Base-by-base conservation (phyloP, 495 filamentous ascomycete species). In the Lasiosphaeria miniovina region DNA sequence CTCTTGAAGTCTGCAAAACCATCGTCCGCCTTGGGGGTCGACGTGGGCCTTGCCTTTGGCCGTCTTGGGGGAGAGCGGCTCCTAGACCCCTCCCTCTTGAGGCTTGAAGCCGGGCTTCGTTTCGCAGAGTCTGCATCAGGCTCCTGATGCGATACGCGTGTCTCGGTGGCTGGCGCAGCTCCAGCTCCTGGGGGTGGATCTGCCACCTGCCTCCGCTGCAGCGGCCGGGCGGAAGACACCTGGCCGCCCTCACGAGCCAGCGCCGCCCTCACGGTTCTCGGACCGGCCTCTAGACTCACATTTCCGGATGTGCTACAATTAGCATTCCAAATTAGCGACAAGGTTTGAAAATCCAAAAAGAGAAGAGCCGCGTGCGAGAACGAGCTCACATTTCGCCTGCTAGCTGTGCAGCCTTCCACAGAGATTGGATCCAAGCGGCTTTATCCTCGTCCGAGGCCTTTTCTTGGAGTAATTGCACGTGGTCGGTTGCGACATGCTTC, bases 1-100 rank as follows among this genome's bases (percentile, higher is more conserved):
- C 67, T 61, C 45, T 58, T 50, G 36, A 73, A 76, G 31, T 77
- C 75, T 9, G 62, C 60, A 10, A 40, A 66, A 55, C 61, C 67
- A 36, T 66, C 64, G 4, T 61, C 57, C 31, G 36, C 52, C 32
- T 46, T 46, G 45, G 36, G 56, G n/a, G 53, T 31, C 1, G 49
- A 50, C 35, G 31, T 41, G 49, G 43, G 51, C 33, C 57, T 36
- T 17, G 56, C 54, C 55, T 68, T 68, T 36, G 60, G 36, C 5
- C 60, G 51, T 54, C 65, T 69, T 8, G 66, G 66, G 1, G 66
- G 64, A 0, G 63, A 66, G 12, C 55, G 54, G 45, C 56, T 59
- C 14, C 66, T 36, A 5, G 67, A 69, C 0, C 53, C 50, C 33
- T 61, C 56, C 14, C 67, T 55, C 51, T 65, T 67, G 31, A 54